Evolutionary conservation across 2,329 filamentous ascomycete genomes (phyloP).

Genomic region (Endoconidiophora polonica): DNA sequence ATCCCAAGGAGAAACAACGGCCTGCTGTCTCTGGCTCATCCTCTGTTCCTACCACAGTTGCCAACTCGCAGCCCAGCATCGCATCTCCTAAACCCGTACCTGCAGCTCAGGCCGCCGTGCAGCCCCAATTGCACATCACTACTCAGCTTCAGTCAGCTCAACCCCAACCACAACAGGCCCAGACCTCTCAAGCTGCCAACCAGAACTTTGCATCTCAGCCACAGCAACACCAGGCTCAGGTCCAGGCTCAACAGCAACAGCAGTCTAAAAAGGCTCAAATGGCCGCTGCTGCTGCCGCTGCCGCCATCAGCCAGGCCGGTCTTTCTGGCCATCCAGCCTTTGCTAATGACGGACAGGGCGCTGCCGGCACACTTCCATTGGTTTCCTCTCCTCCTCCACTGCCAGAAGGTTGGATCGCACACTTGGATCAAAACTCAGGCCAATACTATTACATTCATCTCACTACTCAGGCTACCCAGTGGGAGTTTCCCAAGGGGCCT

Average conservation of each 20-base stretch:
- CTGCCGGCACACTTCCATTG: constrained; percentile 10
- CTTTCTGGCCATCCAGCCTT: constrained; percentile 71
- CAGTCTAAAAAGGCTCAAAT: constrained; percentile 9
- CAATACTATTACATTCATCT: constrained; percentile 99
- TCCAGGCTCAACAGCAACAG: constrained; percentile 4
- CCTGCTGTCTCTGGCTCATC: constrained; percentile 16
- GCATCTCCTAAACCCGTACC: constrained; percentile 12
- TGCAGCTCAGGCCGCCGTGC: constrained; percentile 5
- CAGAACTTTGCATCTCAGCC: background rate
- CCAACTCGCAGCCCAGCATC: constrained; percentile 5
- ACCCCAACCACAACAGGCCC: constrained; percentile 6
- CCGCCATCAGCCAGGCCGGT: constrained; percentile 30
- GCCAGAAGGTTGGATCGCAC: constrained; percentile 95
- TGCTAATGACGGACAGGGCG: constrained; percentile 47
- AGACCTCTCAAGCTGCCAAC: background rate
- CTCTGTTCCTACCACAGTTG: constrained; percentile 7
- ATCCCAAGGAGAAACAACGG: constrained; percentile 64
- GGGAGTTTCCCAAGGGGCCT: constrained; percentile 95
- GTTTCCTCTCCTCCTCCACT: constrained; percentile 77
- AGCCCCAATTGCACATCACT: constrained; percentile 9
- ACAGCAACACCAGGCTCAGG: background rate
- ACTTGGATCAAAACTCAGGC: constrained; percentile 85
- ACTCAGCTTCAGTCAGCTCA: constrained; percentile 7
- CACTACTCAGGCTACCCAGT: constrained; percentile 87
- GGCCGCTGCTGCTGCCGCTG: constrained; percentile 25